Evolutionary conservation across 2,329 filamentous ascomycete genomes (phyloP).

Genomic region (Aureobasidium subglaciale): DNA sequence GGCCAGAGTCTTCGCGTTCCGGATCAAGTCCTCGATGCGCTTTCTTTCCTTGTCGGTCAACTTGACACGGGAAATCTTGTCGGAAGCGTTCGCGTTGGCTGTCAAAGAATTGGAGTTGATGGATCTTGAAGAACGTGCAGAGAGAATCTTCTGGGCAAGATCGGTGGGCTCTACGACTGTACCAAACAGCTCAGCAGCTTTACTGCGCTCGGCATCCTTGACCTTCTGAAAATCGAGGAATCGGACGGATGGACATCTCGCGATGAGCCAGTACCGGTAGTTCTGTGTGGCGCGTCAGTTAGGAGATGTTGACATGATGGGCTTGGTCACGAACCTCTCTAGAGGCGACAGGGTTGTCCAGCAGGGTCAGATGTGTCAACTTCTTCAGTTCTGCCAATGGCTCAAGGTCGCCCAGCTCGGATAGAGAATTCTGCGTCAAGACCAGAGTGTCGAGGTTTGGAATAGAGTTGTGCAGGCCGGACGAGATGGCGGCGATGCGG

Average conservation of each 20-base stretch:
- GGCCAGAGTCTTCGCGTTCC: slow-evolving; percentile 77
- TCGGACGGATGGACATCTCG: slow-evolving; percentile 73
- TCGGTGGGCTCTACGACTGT: slow-evolving; percentile 63
- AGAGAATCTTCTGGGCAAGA: slow-evolving; percentile 76
- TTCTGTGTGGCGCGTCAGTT: slow-evolving; percentile 50
- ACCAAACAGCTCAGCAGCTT: slow-evolving; percentile 77
- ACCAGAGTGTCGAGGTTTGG: slow-evolving; percentile 78
- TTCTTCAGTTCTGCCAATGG: slow-evolving; percentile 60
- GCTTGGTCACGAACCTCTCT: slow-evolving; percentile 66
- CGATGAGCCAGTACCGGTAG: slow-evolving; percentile 88
- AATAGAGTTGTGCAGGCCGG: slow-evolving; percentile 63
- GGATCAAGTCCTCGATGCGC: slow-evolving; percentile 77
- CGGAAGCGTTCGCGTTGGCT: slow-evolving; percentile 35
- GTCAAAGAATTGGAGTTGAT: slow-evolving; percentile 36
- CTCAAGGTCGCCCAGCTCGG: slow-evolving; percentile 81
- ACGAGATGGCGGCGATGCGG: slow-evolving; percentile 74
- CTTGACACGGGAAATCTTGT: slow-evolving; percentile 32
- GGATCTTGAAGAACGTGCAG: slow-evolving; percentile 71
- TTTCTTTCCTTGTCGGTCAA: slow-evolving; percentile 84
- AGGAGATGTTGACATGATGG: too few relatives aligned
- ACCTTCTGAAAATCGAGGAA: slow-evolving; percentile 93
- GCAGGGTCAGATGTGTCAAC: slow-evolving; percentile 71
- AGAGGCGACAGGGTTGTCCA: slow-evolving; percentile 83
- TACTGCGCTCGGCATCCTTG: slow-evolving; percentile 71
- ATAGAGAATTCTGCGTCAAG: slow-evolving; percentile 73